Evolutionary conservation across 768 basidiomycete genomes (phyloP).

Genomic region (Macrolepiota dolichaula): DNA sequence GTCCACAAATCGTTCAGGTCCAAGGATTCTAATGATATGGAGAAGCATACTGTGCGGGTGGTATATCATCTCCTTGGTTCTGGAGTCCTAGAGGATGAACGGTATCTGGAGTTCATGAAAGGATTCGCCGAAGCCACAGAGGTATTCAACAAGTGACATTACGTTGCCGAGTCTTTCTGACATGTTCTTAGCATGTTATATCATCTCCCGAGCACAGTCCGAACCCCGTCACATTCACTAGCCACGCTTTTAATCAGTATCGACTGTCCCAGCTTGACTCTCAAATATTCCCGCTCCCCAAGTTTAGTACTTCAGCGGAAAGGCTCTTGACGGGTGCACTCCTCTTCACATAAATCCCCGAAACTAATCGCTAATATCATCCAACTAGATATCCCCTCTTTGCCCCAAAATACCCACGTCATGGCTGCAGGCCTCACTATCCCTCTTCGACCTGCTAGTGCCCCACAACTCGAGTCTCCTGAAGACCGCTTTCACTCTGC

Average conservation of each 20-base stretch:
- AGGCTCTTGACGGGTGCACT: constrained; percentile 38
- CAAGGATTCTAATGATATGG: constrained; percentile 31
- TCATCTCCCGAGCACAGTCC: constrained; percentile 58
- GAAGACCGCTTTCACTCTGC: constrained; percentile 39
- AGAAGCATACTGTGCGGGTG: constrained; percentile 37
- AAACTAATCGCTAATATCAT: background rate
- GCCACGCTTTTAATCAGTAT: constrained; percentile 68
- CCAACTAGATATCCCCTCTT: constrained; percentile 33
- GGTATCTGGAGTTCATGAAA: constrained; percentile 72
- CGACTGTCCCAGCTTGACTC: constrained; percentile 69
- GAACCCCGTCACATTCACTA: constrained; percentile 73
- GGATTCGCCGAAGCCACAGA: constrained; percentile 57
- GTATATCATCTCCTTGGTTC: constrained; percentile 74
- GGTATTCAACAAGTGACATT: constrained; percentile 32
- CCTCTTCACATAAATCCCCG: background rate
- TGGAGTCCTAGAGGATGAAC: constrained; percentile 63
- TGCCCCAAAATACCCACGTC: constrained; percentile 43
- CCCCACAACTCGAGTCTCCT: constrained; percentile 33
- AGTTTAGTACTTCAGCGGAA: constrained; percentile 41
- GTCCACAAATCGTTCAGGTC: constrained; percentile 51
- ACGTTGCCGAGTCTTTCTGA: background rate
- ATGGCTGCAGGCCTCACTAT: constrained; percentile 41
- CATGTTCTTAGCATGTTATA: constrained; percentile 61
- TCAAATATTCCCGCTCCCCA: constrained; percentile 68
- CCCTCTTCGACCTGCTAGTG: constrained; percentile 42